These are phyloP conservation scores for Diplotaxis tenuifolia DNA, from an alignment of 345 rosid species.

Conservation along the genomic window DNA sequence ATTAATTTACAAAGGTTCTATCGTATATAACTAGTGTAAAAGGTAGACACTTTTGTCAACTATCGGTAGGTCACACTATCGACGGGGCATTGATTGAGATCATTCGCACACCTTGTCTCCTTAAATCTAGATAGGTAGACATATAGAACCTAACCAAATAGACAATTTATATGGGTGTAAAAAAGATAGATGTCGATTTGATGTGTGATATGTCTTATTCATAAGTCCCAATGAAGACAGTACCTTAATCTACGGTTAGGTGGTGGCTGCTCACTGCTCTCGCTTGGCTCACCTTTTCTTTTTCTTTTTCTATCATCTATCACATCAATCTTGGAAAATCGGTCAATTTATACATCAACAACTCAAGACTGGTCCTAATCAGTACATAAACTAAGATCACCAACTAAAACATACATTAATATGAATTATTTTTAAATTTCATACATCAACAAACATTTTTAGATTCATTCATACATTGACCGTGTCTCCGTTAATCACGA, in stretches of 20 bases:
- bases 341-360: too few relatives aligned
- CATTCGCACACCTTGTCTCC: conserved; percentile 35
- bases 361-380: too few relatives aligned
- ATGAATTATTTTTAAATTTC: too few relatives aligned
- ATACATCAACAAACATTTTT: too few relatives aligned
- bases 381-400: too few relatives aligned
- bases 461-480: too few relatives aligned
- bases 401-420: too few relatives aligned
- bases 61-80: conserved; percentile 17
- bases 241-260: conserved; percentile 49
- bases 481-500: too few relatives aligned
- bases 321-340: too few relatives aligned
- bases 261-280: conserved; percentile 75
- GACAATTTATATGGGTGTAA: background rate
- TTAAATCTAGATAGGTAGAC: background rate
- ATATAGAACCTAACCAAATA: background rate
- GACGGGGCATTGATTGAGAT: conserved; percentile 33
- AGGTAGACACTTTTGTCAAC: conserved; percentile 22
- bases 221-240: conserved; percentile 30
- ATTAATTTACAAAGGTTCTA: too few relatives aligned
- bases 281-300: conserved; percentile 28
- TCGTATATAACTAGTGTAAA: conserved; percentile 7
- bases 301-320: conserved; percentile 21
- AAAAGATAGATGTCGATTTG: conserved; percentile 13
- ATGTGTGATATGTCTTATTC: conserved; percentile 26